Evolutionary conservation across 202 grass and related monocot species (phyloP), one percentile per base, ranked within the genome.

Genomic region (Setaria italica): DNA sequence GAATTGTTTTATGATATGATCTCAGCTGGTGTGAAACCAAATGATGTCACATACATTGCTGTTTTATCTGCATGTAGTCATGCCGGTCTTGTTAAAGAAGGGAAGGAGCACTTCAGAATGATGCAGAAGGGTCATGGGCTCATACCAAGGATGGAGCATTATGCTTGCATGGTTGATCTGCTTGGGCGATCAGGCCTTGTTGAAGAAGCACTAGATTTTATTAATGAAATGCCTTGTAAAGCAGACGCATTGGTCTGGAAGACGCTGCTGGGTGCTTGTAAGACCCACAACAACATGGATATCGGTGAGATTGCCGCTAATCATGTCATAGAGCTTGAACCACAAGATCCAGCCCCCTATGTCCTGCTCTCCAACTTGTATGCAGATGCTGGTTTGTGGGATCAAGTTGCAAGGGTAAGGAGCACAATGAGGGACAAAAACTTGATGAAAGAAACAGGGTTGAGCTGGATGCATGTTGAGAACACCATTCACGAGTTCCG

Each of bases 331-430:
- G 78, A 98, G 49, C 71, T 95, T 7, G 91, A 95, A 82, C 93
- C 93, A 19, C 80, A 77, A 78, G 93, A 98, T 86, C 89, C 91
- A 58, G 91, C 89, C 32, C 89, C 95, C 73, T 88, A 95, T 89
- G 95, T 98, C 29, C 91, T 98, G 70, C 91, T 98, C 11, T 98
- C 95, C 1, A 98, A 98, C 73, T 84, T 98, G 87, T 98, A 94
- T 68, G 93, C 95, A 3, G 90, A 93, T 72, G 95, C 88, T 74
- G 91, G 91, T 17, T 84, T 90, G 83, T 98, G 93, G 91, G 91
- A 98, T 57, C 83, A 87, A 72, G 95, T 95, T 35, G 93, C 89
- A 33, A 84, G 75, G 65, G 83, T 95, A 78, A 95, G 93, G 81
- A 76, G 77, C 76, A 9, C 62, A 57, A 98, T 98, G 95, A 92